Evolutionary conservation across 164 flowering plant genomes (phyloP), one percentile per base, ranked within the genome.

Genomic region (Magnolia changhungtana): DNA sequence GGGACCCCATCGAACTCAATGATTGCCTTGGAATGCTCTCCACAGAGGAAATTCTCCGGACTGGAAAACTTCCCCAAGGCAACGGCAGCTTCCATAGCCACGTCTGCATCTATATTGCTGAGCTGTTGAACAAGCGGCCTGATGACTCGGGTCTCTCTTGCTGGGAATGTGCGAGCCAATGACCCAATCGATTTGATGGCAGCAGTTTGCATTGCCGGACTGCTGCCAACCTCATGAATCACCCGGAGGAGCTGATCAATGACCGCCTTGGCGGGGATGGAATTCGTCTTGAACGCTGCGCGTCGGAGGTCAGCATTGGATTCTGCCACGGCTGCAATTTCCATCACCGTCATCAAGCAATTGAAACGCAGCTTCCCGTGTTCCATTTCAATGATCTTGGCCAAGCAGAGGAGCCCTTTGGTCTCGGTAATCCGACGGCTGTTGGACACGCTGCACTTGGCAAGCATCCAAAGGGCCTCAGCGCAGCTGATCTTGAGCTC

Each of bases 161-260:
- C 95, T 0, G 92, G 87, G 71, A 91, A 95, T 6, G 94, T 89
- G 59, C 91, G 80, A 4, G 98, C 95, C 79, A 95, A 76, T 13
- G 86, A 90, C 14, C 98, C 98, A 69, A 95, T 86, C 0, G 97
- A 81, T 77, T 75, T 88, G n/a, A 95, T 82, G 1, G 95, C 89
- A 10, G 91, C 90, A 71, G 85, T 79, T 77, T 76, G 85, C 75
- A 93, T 76, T 4, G 71, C 20, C 0, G 85, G 81, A 69, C 27
- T 55, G 20, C 70, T 59, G 18, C 80, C 80, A 19, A 75, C 80
- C 55, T 84, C 88, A 58, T 79, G 81, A 7, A 89, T 82, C 50
- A 95, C 77, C 74, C 86, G 89, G 73, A 91, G 78, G 3, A 91
- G 88, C 83, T 91, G 95, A 63, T 89, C 95, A 1, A 91, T 79